Conservation (phyloP, 495 filamentous ascomycete genomes). For the Neurospora sp. region DNA sequence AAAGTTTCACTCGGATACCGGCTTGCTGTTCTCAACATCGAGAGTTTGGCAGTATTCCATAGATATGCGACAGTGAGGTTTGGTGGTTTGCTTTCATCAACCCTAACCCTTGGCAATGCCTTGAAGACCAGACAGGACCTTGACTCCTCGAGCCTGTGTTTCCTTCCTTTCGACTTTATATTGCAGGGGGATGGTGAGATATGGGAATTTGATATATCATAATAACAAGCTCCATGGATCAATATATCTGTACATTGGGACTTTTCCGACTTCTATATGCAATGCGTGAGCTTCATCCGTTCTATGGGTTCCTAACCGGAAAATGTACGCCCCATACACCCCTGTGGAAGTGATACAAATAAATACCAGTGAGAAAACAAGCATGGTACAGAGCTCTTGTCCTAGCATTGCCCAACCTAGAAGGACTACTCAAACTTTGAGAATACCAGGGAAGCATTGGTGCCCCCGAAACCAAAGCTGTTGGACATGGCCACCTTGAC, state of each 20-base stretch:
- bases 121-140: neutral
- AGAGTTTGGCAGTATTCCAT: neutral
- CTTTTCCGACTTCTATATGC: neutral
- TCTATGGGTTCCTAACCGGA: neutral
- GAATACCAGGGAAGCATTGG: conserved; percentile 87
- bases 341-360: neutral
- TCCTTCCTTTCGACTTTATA: neutral
- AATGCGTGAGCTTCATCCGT: neutral
- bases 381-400: neutral
- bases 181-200: neutral
- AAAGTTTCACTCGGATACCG: neutral
- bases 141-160: neutral
- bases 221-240: too few relatives aligned
- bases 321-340: neutral
- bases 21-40: neutral
- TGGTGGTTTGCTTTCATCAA: too few relatives aligned
- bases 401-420: neutral
- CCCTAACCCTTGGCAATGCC: neutral
- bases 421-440: conserved; percentile 30
- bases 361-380: neutral
- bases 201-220: too few relatives aligned
- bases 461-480: conserved; percentile 97
- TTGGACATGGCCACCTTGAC: conserved; percentile 79
- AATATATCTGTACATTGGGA: neutral
- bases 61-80: too few relatives aligned